These are phyloP conservation scores for Fomes fomentarius DNA, from an alignment of 1,284 basidiomycete species.

Conservation along the genomic window DNA sequence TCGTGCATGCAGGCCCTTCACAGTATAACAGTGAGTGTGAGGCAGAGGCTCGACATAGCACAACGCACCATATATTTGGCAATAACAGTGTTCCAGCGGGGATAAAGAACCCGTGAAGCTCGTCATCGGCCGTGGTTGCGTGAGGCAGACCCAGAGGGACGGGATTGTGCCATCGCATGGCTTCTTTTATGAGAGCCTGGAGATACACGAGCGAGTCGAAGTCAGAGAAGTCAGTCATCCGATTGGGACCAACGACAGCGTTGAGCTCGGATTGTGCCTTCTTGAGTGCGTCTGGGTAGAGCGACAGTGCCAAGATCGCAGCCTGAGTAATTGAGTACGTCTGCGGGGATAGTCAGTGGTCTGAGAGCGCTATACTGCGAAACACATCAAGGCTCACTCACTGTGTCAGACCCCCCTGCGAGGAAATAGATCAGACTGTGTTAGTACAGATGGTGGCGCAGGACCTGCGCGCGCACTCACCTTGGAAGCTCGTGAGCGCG, in stretches of 20 bases:
- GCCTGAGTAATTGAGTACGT: conserved; percentile 27
- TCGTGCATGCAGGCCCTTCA: conserved; percentile 22
- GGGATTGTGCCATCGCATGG: conserved; percentile 23
- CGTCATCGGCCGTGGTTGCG: conserved; percentile 13
- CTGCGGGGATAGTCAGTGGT: background rate
- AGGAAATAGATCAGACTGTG: background rate
- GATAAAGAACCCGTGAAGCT: conserved; percentile 24
- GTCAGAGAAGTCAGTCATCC: conserved; percentile 24
- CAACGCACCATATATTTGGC: conserved; percentile 21
- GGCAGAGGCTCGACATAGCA: background rate
- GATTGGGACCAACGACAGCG: conserved; percentile 26
- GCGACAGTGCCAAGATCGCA: conserved; percentile 38
- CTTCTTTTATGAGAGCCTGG: conserved; percentile 23
- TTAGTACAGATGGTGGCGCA: background rate
- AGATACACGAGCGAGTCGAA: conserved; percentile 19
- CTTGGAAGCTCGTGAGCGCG: background rate
- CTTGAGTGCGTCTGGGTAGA: conserved; percentile 35
- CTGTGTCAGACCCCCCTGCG: background rate
- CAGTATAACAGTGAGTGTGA: background rate
- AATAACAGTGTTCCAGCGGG: conserved; percentile 24
- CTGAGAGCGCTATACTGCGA: background rate
- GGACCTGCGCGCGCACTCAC: too few relatives aligned
- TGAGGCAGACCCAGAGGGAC: conserved; percentile 13
- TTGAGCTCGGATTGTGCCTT: conserved; percentile 36
- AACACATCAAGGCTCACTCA: background rate